These are phyloP conservation scores for Aspergillus ostianus DNA, from an alignment of 495 filamentous ascomycete species.

Conservation along the genomic window DNA sequence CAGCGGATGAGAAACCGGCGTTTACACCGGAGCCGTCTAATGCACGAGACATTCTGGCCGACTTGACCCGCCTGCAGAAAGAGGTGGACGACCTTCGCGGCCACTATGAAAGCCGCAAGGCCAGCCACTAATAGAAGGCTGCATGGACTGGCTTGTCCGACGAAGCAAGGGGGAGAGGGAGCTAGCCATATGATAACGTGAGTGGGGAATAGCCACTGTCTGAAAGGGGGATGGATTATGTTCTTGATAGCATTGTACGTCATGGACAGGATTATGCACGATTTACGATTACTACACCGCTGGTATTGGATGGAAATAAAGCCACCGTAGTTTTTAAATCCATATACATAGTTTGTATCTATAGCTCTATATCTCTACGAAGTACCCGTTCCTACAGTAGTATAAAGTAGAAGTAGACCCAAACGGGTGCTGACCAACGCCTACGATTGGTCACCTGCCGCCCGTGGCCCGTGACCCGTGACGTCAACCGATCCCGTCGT, in stretches of 20 bases:
- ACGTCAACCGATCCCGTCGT: not conserved
- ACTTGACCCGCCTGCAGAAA: slow-evolving; percentile 63
- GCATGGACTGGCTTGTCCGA: slow-evolving; percentile 17
- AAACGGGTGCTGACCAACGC: too few relatives aligned
- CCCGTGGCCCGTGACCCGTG: not conserved
- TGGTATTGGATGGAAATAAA: not conserved
- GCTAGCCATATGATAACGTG: not conserved
- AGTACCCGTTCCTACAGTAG: too few relatives aligned
- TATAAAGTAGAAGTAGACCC: too few relatives aligned
- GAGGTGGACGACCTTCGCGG: slow-evolving; percentile 71
- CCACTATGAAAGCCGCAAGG: slow-evolving; percentile 42
- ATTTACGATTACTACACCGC: slow-evolving; percentile 7
- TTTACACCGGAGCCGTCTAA: slow-evolving; percentile 33
- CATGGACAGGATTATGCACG: slow-evolving; percentile 10
- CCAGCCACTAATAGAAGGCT: slow-evolving; percentile 10
- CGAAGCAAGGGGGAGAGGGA: not conserved
- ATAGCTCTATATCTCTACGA: too few relatives aligned
- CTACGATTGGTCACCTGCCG: too few relatives aligned
- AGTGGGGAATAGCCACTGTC: not conserved
- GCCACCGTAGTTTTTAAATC: too few relatives aligned
- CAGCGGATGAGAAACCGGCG: slow-evolving; percentile 18
- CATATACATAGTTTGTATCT: too few relatives aligned
- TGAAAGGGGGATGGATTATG: not conserved
- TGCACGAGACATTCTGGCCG: slow-evolving; percentile 61
- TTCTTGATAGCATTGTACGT: slow-evolving; percentile 12